A percentile compares a stretch with the other conserved stretches of the same genome.
These are phyloP conservation scores for Fusarium aywerte DNA, from an alignment of 2,329 filamentous ascomycete genomes.

Conservation along the genomic window DNA sequence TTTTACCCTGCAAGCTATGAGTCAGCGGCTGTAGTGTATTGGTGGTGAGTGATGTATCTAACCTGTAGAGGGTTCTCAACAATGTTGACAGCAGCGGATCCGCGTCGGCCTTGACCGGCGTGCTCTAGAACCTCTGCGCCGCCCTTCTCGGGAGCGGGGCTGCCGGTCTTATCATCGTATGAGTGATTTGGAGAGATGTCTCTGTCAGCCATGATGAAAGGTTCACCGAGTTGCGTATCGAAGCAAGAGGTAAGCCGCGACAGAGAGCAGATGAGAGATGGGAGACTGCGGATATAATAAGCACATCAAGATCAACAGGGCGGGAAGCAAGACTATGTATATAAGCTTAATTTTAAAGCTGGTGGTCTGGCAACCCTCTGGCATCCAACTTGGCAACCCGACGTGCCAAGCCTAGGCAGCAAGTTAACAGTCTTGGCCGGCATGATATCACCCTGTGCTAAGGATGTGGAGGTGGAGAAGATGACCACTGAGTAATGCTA, in stretches of 20 bases:
- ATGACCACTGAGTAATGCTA: neutral
- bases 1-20: neutral
- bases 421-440: slow-evolving; percentile 30
- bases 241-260: neutral
- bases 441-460: slow-evolving; percentile 22
- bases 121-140: slow-evolving; percentile 19
- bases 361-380: slow-evolving; percentile 13
- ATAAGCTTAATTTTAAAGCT: slow-evolving; percentile 34
- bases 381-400: slow-evolving; percentile 25
- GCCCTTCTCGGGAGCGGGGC: slow-evolving; percentile 10
- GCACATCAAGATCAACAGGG: neutral
- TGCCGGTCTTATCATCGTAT: slow-evolving; percentile 16
- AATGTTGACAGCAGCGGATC: slow-evolving; percentile 14
- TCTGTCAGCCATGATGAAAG: slow-evolving; percentile 17
- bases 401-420: slow-evolving; percentile 33
- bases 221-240: neutral
- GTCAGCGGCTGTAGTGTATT: neutral
- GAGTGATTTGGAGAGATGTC: slow-evolving; percentile 16
- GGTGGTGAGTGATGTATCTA: fast-evolving
- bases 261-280: neutral
- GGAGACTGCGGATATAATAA: slow-evolving; percentile 5
- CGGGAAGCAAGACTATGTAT: neutral
- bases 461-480: slow-evolving; percentile 5
- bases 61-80: slow-evolving; percentile 25
- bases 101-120: slow-evolving; percentile 7